Conservation (phyloP, 768 basidiomycete species). For the Suillus occidentalis region DNA sequence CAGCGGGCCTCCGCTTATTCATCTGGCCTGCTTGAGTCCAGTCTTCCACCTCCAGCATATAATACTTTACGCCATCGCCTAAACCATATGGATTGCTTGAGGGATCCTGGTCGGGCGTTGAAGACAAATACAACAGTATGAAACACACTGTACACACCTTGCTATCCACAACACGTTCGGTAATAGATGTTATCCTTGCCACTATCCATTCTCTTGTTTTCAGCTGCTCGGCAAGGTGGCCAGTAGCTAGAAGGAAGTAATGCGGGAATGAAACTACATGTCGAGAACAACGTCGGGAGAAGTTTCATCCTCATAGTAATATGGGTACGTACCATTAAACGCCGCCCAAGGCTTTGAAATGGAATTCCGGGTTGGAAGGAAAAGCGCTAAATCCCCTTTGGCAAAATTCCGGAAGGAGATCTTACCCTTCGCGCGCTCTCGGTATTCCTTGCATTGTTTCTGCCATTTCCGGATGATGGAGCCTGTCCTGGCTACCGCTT, state of each 20-base stretch:
- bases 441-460: slow-evolving; percentile 94
- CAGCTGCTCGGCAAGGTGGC: slow-evolving; percentile 83
- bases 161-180: slow-evolving; percentile 80
- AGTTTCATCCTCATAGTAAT: neutral
- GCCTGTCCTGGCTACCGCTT: slow-evolving; percentile 78
- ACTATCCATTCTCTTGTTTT: slow-evolving; percentile 95
- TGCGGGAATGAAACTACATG: slow-evolving; percentile 89
- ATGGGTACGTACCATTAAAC: slow-evolving; percentile 76
- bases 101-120: slow-evolving; percentile 55
- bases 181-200: slow-evolving; percentile 84
- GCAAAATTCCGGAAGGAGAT: slow-evolving; percentile 95
- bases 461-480: slow-evolving; percentile 94
- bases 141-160: slow-evolving; percentile 48
- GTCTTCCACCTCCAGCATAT: slow-evolving; percentile 91
- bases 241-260: slow-evolving; percentile 91
- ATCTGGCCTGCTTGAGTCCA: slow-evolving; percentile 77
- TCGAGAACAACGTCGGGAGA: slow-evolving; percentile 33
- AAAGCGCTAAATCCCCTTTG: slow-evolving; percentile 93
- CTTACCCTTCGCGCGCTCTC: slow-evolving; percentile 94
- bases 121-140: neutral
- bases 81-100: slow-evolving; percentile 87
- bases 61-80: slow-evolving; percentile 87
- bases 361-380: slow-evolving; percentile 93
- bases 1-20: slow-evolving; percentile 57
- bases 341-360: slow-evolving; percentile 96